Base-by-base conservation (phyloP, 768 basidiomycete species). In the Cyathus striatus region DNA sequence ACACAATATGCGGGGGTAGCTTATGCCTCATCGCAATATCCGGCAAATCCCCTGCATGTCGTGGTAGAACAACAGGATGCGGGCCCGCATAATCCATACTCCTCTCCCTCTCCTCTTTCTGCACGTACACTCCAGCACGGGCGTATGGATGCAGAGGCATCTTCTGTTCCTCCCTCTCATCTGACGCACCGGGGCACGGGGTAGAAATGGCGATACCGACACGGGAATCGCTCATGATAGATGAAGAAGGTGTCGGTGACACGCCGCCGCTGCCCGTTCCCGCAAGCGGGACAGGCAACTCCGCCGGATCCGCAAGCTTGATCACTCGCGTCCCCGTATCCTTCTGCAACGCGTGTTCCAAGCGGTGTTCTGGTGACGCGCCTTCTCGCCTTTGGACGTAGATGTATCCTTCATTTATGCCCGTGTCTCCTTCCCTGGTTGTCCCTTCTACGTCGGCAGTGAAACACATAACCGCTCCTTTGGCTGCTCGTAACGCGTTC, bases 91-190 rank as follows among this genome's bases (percentile, higher is more conserved):
- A 64, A 16, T 66, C 66, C 6, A 52, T 48, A 20, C 52, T 42
- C 45, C 47, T 55, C 35, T 45, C 54, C 32, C 7, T 13, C 2
- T 18, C 21, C 2, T 16, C 12, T 1, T 12, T 18, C 9, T 9
- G 9, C 34, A 13, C 45, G 47, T 54, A 65, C 48, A 66, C 36
- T 1, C 69, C 71, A 12, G 62, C 68, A 42, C 68, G 68, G 12
- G 75, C 76, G 50, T 78, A 78, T 9, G 76, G 76, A 53, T 78
- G 76, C 16, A 63, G 55, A 10, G 62, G 64, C 27, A 74, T 40
- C 22, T 57, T 55, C 45, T 67, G 54, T n/a, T 57, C 50, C 12
- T 66, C 64, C 22, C 50, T 49, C 34, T 62, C 60, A 9, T 46
- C 12, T 2, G 48, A 38, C 55, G 64, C 40, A 58, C 60, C 50